phyloP scores from a whole-genome alignment of 1,284 basidiomycete species.

The Athelia sp. region DNA sequence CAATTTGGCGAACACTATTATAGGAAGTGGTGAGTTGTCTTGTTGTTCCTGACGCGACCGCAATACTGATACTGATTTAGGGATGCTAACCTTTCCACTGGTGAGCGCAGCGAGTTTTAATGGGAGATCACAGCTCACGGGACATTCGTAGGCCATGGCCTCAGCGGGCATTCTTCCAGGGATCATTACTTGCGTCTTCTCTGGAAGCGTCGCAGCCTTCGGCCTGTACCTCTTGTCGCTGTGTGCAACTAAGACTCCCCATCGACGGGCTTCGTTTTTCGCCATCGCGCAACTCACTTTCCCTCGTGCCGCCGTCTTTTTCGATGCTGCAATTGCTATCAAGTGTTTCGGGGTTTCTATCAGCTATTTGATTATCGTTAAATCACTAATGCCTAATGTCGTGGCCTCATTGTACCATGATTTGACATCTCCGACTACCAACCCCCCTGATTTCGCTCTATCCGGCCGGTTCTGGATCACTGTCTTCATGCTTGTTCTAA shows the following conservation, averaged over 20 bases:
- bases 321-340: conserved; percentile 91
- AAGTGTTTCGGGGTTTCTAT: conserved; percentile 98
- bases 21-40: conserved; percentile 72
- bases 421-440: conserved; percentile 57
- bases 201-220: conserved; percentile 75
- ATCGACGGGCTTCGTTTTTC: conserved; percentile 83
- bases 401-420: conserved; percentile 79
- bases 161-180: conserved; percentile 85
- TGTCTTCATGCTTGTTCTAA: conserved; percentile 76
- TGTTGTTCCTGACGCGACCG: conserved; percentile 2
- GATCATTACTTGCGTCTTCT: conserved; percentile 84
- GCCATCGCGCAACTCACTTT: conserved; percentile 84
- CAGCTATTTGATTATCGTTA: conserved; percentile 93
- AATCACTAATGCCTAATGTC: conserved; percentile 94
- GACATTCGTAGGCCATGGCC: conserved; percentile 68
- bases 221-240: conserved; percentile 88
- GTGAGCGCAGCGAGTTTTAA: conserved; percentile 31
- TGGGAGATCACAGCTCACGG: no score
- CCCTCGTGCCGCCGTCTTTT: conserved; percentile 77
- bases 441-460: conserved; percentile 69
- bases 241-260: conserved; percentile 77
- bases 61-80: conserved; percentile 27
- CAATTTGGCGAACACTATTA: conserved; percentile 84
- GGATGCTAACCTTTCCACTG: conserved; percentile 81
- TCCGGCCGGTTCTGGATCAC: conserved; percentile 83